A percentile compares a stretch with the other conserved stretches of the same genome.
Evolutionary conservation across 352 stramenopile genomes (phyloP).

Genomic region (Phytophthora nicotianae): DNA sequence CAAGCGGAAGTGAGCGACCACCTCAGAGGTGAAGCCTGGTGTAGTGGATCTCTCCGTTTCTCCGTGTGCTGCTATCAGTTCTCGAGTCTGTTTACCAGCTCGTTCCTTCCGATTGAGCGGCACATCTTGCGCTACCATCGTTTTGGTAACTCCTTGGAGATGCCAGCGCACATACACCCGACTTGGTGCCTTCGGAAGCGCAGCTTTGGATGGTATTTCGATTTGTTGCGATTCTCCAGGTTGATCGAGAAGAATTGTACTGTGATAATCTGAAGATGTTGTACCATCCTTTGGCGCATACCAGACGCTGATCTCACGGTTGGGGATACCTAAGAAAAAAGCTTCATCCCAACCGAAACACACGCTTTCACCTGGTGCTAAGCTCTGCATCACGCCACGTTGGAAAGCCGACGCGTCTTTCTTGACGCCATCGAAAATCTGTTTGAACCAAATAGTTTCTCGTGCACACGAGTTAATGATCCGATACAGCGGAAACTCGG

Average conservation of each 20-base stretch:
- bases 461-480: conserved; percentile 76
- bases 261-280: conserved; percentile 43
- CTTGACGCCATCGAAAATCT: conserved; percentile 74
- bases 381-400: conserved; percentile 67
- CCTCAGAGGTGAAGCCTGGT: conserved; percentile 50
- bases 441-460: conserved; percentile 83
- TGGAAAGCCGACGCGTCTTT: conserved; percentile 52
- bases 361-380: conserved; percentile 70
- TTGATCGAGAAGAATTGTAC: conserved; percentile 76
- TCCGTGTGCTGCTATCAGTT: conserved; percentile 39
- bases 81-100: conserved; percentile 59
- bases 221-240: conserved; percentile 67
- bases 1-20: conserved; percentile 63
- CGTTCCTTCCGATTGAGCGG: conserved; percentile 48
- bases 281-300: conserved; percentile 51
- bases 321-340: conserved; percentile 71
- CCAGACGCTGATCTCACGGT: conserved; percentile 66
- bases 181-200: conserved; percentile 31
- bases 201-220: conserved; percentile 51
- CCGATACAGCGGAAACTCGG: conserved; percentile 71
- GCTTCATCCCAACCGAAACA: conserved; percentile 90
- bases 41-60: conserved; percentile 15
- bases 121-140: conserved; percentile 75
- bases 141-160: conserved; percentile 83
- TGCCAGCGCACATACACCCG: conserved; percentile 83